A percentile compares a stretch with the other conserved stretches of the same genome.
Conservation (phyloP, 140 eudicot genomes). For the Flaveria floridana region DNA sequence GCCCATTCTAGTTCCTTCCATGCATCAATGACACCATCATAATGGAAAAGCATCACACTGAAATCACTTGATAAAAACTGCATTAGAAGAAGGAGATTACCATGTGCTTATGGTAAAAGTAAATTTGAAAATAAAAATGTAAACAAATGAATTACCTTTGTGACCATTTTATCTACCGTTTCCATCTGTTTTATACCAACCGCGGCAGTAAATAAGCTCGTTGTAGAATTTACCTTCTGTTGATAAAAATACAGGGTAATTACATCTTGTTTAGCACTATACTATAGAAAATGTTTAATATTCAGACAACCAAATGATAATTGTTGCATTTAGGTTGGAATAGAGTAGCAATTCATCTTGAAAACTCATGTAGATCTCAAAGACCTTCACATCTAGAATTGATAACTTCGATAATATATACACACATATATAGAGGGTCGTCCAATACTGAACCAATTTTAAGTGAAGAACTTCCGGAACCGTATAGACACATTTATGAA, state of each 20-base stretch:
- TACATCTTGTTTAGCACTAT: neutral
- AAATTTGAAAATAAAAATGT: neutral
- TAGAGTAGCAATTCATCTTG: neutral
- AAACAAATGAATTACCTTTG: conserved; percentile 47
- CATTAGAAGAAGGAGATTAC: conserved; percentile 29
- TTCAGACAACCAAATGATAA: neutral
- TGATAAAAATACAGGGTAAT: conserved; percentile 10
- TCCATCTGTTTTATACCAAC: conserved; percentile 73
- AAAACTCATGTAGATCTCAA: neutral
- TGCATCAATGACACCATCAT: conserved; percentile 77
- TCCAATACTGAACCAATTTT: neutral
- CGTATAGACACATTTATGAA: no score
- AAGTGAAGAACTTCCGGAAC: neutral
- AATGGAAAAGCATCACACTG: conserved; percentile 90
- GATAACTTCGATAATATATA: neutral
- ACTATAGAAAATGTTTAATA: neutral
- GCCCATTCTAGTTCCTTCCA: conserved; percentile 83
- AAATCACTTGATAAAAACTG: conserved; percentile 72
- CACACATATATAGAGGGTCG: neutral
- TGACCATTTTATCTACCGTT: conserved; percentile 66
- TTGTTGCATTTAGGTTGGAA: neutral
- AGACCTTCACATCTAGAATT: neutral
- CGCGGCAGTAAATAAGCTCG: conserved; percentile 57
- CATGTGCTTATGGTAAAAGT: conserved; percentile 5
- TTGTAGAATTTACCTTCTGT: conserved; percentile 45